These are phyloP conservation scores for Tuctoria greenei DNA, from an alignment of 176 grass and related monocot genomes.

Conservation along the genomic window DNA sequence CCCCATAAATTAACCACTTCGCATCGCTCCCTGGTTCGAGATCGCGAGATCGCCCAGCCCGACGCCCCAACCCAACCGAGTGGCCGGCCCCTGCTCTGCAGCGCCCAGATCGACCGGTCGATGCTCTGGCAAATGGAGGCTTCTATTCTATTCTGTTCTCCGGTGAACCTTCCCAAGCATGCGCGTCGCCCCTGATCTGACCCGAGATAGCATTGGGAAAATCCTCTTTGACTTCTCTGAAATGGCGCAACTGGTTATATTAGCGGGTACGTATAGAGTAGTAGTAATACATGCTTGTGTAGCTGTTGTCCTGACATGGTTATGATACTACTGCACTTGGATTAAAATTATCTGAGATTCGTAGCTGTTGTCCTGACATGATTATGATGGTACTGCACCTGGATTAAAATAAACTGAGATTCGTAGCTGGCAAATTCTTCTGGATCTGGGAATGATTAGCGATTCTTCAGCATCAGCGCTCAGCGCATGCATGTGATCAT, in stretches of 20 bases:
- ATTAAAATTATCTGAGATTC: too few relatives aligned
- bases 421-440: conserved; percentile 52
- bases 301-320: conserved; percentile 9
- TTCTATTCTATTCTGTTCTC: conserved; percentile 43
- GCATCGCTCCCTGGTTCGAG: neutral
- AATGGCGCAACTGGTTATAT: neutral
- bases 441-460: conserved; percentile 57
- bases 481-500: conserved; percentile 45
- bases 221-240: conserved; percentile 48
- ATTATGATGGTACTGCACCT: too few relatives aligned
- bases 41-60: neutral
- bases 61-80: neutral
- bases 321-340: neutral
- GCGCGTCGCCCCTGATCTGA: neutral
- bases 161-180: conserved; percentile 43
- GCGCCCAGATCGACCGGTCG: neutral
- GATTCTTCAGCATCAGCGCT: conserved; percentile 14
- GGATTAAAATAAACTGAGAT: neutral
- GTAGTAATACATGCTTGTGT: neutral
- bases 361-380: too few relatives aligned
- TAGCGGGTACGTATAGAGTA: neutral
- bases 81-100: neutral
- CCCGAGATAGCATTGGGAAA: conserved; percentile 14
- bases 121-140: conserved; percentile 41
- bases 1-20: conserved; percentile 40